These are phyloP conservation scores for Cryptococcus sp. DNA, from an alignment of 1,284 basidiomycete species.

Conservation along the genomic window DNA sequence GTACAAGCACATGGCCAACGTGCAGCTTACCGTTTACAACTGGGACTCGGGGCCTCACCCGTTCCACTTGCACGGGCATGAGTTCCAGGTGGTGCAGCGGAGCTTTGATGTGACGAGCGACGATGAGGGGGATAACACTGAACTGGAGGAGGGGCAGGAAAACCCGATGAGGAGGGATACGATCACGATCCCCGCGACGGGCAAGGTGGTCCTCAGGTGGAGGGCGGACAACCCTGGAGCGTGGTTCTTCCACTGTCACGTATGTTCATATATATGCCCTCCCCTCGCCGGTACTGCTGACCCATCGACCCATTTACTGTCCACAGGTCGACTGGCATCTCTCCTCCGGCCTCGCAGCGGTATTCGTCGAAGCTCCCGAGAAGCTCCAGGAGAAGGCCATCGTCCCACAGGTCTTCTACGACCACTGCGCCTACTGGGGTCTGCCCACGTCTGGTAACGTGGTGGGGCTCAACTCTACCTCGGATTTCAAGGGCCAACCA, in stretches of 20 bases:
- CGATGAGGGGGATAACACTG: slow-evolving; percentile 76
- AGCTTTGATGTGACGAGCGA: slow-evolving; percentile 68
- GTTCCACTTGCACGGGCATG: slow-evolving; percentile 59
- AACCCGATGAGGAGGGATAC: slow-evolving; percentile 86
- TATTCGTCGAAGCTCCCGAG: slow-evolving; percentile 50
- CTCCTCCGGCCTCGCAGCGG: slow-evolving; percentile 48
- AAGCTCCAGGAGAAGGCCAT: slow-evolving; percentile 33
- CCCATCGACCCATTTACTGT: neutral
- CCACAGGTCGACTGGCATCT: slow-evolving; percentile 47
- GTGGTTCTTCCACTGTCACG: slow-evolving; percentile 53
- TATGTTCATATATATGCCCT: slow-evolving; percentile 10
- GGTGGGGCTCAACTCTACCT: slow-evolving; percentile 45
- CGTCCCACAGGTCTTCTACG: slow-evolving; percentile 46
- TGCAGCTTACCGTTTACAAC: slow-evolving; percentile 80
- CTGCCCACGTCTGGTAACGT: slow-evolving; percentile 66
- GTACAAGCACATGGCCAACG: slow-evolving; percentile 67
- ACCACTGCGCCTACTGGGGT: slow-evolving; percentile 68
- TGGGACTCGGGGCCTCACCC: slow-evolving; percentile 57
- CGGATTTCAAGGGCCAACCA: slow-evolving; percentile 55
- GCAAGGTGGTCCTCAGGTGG: slow-evolving; percentile 52
- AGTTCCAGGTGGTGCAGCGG: slow-evolving; percentile 72
- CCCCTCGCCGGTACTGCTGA: neutral
- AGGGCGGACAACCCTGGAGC: slow-evolving; percentile 55
- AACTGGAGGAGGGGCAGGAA: slow-evolving; percentile 64
- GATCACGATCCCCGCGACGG: slow-evolving; percentile 51